Conservation (phyloP, 2,329 filamentous ascomycete species). For the Penicillium sp. region DNA sequence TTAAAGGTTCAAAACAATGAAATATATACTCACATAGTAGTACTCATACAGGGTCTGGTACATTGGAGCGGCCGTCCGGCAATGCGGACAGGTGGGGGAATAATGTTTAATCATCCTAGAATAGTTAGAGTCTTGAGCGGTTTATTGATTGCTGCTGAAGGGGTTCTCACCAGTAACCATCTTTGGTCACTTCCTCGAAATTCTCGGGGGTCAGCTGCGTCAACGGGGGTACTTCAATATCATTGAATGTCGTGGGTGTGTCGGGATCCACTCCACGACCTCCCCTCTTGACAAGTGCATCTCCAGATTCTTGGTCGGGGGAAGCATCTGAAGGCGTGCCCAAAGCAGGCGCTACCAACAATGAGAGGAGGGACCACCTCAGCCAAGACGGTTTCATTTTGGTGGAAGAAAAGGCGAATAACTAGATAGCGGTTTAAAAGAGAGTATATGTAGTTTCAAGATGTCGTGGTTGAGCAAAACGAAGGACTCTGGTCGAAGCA, state of each 20-base stretch:
- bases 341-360: slow-evolving; percentile 35
- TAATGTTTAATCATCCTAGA: slow-evolving; percentile 53
- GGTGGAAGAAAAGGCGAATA: slow-evolving; percentile 17
- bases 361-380: slow-evolving; percentile 38
- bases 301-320: slow-evolving; percentile 14
- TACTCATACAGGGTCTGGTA: slow-evolving; percentile 95
- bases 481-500: slow-evolving; percentile 23
- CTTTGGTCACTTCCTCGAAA: slow-evolving; percentile 49
- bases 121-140: slow-evolving; percentile 15
- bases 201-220: slow-evolving; percentile 48
- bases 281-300: slow-evolving; percentile 29
- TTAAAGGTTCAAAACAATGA: slow-evolving; percentile 3
- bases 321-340: slow-evolving; percentile 27
- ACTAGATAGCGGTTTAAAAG: slow-evolving; percentile 3
- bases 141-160: background rate
- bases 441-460: slow-evolving; percentile 9
- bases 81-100: slow-evolving; percentile 63
- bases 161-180: slow-evolving; percentile 51
- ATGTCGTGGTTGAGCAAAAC: slow-evolving; percentile 14
- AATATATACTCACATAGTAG: slow-evolving; percentile 56
- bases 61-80: slow-evolving; percentile 72
- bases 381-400: slow-evolving; percentile 40
- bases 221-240: slow-evolving; percentile 50
- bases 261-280: slow-evolving; percentile 19
- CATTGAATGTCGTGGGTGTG: slow-evolving; percentile 46